A percentile compares a stretch with the other conserved stretches of the same genome.
These are phyloP conservation scores for Hypoxylon crocopeplum DNA, from an alignment of 495 filamentous ascomycete genomes.

Conservation along the genomic window DNA sequence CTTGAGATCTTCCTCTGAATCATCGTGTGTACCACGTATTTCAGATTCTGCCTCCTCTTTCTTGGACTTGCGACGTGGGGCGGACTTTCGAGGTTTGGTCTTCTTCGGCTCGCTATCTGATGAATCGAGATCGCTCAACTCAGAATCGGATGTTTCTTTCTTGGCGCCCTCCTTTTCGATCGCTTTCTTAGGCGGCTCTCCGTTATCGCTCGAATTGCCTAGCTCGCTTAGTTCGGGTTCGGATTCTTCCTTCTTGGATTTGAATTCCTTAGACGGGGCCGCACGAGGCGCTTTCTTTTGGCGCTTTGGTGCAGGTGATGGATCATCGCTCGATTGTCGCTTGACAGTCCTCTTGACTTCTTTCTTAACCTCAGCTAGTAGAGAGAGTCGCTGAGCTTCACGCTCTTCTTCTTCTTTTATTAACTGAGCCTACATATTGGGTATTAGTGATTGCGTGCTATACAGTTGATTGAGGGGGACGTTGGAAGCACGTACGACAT, in stretches of 20 bases:
- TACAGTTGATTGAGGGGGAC: conserved; percentile 30
- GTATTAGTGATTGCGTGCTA: conserved; percentile 18
- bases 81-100: conserved; percentile 17
- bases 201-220: conserved; percentile 36
- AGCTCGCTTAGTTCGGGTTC: conserved; percentile 38
- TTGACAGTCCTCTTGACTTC: conserved; percentile 41
- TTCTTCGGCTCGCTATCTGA: conserved; percentile 36
- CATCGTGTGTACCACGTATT: conserved; percentile 33
- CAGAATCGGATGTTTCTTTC: conserved; percentile 36
- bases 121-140: conserved; percentile 37
- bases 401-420: conserved; percentile 28
- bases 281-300: conserved; percentile 39
- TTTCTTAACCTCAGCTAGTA: conserved; percentile 19
- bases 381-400: too few relatives aligned
- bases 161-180: conserved; percentile 21
- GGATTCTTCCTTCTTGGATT: conserved; percentile 41
- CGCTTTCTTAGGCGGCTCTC: conserved; percentile 36
- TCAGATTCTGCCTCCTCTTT: conserved; percentile 43
- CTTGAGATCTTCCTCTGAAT: conserved; percentile 44
- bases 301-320: conserved; percentile 38
- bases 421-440: conserved; percentile 24
- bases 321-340: conserved; percentile 40
- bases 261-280: conserved; percentile 24
- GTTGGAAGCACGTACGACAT: conserved; percentile 64
- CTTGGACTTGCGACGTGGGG: conserved; percentile 31